Conservation (phyloP, 345 rosid species). For the Fremontodendron californicum region DNA sequence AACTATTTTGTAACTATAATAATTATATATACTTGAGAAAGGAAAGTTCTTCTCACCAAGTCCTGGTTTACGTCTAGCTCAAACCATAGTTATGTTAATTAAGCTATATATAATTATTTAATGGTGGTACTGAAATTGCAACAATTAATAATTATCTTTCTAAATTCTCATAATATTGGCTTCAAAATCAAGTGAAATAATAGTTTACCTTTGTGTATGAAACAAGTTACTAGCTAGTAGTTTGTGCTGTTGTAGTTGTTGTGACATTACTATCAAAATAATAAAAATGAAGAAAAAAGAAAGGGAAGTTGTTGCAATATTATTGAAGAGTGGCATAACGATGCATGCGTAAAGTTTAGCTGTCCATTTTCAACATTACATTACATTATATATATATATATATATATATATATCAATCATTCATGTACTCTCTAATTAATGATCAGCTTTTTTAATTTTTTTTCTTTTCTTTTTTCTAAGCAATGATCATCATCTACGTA, state of each 20-base stretch:
- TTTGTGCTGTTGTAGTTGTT: neutral
- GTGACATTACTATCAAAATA: neutral
- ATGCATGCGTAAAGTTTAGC: neutral
- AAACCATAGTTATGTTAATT: neutral
- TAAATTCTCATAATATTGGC: neutral
- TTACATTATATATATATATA: neutral
- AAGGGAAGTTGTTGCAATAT: neutral
- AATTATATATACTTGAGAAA: neutral
- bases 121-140: neutral
- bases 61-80: neutral
- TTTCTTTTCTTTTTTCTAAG: no score
- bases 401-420: neutral
- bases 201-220: neutral
- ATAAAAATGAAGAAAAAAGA: neutral
- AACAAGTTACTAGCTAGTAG: neutral
- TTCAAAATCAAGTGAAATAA: conserved; percentile 1
- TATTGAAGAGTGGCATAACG: neutral
- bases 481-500: neutral
- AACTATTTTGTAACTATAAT: no score
- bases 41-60: neutral
- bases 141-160: neutral
- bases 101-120: neutral
- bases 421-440: neutral
- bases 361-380: neutral
- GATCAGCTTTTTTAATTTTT: no score